These are phyloP conservation scores for Botrytis fabae DNA, from an alignment of 2,329 filamentous ascomycete genomes.

Conservation along the genomic window DNA sequence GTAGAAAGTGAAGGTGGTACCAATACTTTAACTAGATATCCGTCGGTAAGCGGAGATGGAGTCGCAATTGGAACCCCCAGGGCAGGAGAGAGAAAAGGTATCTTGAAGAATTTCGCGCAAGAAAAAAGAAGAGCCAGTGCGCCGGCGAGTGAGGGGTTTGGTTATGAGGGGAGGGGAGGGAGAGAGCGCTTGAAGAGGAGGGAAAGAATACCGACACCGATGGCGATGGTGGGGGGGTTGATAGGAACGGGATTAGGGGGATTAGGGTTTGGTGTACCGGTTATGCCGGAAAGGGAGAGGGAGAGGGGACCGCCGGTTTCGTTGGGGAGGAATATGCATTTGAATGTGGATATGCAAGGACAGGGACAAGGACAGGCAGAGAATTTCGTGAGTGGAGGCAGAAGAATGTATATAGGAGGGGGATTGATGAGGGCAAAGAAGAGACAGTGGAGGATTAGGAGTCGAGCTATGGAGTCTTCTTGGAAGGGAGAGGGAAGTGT, in stretches of 20 bases:
- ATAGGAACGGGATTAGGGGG: background rate
- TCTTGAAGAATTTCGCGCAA: background rate
- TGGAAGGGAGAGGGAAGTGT: background rate
- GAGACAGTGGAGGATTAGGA: conserved; percentile 15
- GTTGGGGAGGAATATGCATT: background rate
- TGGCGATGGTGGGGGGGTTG: conserved; percentile 2
- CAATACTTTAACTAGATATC: background rate
- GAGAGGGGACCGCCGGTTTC: conserved; percentile 8
- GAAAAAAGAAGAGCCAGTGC: conserved; percentile 9
- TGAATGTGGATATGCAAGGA: background rate
- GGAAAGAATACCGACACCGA: conserved; percentile 1
- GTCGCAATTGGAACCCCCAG: background rate
- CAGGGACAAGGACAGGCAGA: background rate
- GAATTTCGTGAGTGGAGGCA: background rate
- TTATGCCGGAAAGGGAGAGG: background rate
- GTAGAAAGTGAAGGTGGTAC: background rate
- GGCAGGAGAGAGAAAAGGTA: background rate
- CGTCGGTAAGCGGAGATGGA: background rate
- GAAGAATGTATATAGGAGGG: background rate
- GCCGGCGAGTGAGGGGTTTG: background rate
- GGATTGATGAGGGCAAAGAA: conserved; percentile 12
- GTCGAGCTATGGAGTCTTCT: background rate
- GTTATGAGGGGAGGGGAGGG: background rate
- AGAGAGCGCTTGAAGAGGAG: background rate
- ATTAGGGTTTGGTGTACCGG: background rate